phyloP scores from a whole-genome alignment of 129 eudicot species.

The Artemisia annua region DNA sequence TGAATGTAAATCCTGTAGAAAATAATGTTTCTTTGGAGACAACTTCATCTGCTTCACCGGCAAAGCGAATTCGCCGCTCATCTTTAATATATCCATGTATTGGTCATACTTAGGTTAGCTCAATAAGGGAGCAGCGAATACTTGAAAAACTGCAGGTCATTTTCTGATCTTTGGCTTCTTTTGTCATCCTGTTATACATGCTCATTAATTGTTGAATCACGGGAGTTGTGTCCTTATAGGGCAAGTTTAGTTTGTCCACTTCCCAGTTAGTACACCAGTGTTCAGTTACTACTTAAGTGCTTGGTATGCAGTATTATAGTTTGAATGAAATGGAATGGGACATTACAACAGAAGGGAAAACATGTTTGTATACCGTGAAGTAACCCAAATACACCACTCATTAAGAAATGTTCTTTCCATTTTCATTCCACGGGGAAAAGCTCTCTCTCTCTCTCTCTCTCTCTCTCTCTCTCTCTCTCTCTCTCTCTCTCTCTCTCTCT shows the following conservation, averaged over 20 bases:
- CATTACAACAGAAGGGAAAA: neutral
- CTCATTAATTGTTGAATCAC: too few species aligned
- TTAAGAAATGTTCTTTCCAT: neutral
- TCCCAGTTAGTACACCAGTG: too few species aligned
- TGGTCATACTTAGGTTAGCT: slow-evolving; percentile 42
- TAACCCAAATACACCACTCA: neutral
- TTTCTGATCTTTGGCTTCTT: neutral
- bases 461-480: too few species aligned
- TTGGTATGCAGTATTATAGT: neutral
- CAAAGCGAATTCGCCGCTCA: slow-evolving; percentile 45
- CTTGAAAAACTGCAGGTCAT: slow-evolving; percentile 73
- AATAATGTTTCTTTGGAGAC: slow-evolving; percentile 29
- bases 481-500: too few species aligned
- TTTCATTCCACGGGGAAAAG: too few species aligned
- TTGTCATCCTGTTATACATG: too few species aligned
- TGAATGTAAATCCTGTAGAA: slow-evolving; percentile 25
- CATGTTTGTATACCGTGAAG: neutral
- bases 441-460: too few species aligned
- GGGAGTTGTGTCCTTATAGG: too few species aligned
- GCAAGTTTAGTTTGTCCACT: too few species aligned
- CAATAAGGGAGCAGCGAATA: slow-evolving; percentile 74
- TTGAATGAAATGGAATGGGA: too few species aligned
- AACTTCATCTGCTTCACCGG: slow-evolving; percentile 33
- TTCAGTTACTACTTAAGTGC: neutral
- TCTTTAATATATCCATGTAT: slow-evolving; percentile 68